Evolutionary conservation across 1,284 basidiomycete species (phyloP).

Genomic region (Ganoderma lucidum): DNA sequence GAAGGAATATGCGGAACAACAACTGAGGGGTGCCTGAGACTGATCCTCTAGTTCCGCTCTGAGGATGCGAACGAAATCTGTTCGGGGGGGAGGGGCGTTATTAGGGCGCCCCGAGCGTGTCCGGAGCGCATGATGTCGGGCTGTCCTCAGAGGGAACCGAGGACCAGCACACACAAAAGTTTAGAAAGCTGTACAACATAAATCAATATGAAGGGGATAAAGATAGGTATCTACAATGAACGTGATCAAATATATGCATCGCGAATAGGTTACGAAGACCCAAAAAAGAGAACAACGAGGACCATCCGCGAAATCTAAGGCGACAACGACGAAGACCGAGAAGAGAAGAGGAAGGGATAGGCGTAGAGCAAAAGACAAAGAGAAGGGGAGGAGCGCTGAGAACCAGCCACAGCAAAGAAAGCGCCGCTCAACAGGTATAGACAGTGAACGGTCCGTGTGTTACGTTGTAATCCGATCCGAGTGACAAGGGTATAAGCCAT

Average conservation of each 20-base stretch:
- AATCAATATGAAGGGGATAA: neutral
- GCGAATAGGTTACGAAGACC: neutral
- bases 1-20: neutral
- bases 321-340: neutral
- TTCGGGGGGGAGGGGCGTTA: neutral
- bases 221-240: slow-evolving; percentile 7
- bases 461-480: neutral
- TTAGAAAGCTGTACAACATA: neutral
- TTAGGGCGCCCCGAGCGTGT: neutral
- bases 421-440: neutral
- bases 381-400: neutral
- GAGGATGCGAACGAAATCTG: neutral
- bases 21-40: neutral
- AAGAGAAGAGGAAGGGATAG: neutral
- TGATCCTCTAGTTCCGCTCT: neutral
- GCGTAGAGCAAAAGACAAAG: neutral
- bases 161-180: neutral
- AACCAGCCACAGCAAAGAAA: slow-evolving; percentile 8
- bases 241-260: neutral
- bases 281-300: neutral
- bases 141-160: neutral
- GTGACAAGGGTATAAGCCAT: neutral
- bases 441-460: slow-evolving; percentile 4
- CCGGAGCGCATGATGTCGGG: neutral
- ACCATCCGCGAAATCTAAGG: neutral